Base-by-base conservation (phyloP, 768 basidiomycete genomes). In the Hericium rajendrae region DNA sequence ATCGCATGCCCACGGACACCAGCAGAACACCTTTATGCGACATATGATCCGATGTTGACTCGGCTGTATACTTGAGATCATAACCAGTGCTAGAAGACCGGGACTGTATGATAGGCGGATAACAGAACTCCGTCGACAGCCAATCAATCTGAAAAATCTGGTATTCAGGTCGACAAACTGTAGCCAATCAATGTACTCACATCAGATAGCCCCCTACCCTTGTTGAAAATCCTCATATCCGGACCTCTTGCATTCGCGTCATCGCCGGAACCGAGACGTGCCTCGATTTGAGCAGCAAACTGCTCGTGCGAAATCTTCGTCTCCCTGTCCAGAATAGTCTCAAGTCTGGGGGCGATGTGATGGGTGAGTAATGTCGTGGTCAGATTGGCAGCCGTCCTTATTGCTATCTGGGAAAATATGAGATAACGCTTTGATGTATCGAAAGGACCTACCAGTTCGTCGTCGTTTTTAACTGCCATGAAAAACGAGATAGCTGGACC, bases 71-170 rank as follows among this genome's bases (percentile, higher is more conserved):
- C 58, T 86, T 83, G 51, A 98, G 75, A 69, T 98, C 95, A 69
- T 95, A 98, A 6, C 91, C 89, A 10, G 80, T 76, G 59, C 78
- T 81, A 38, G 87, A 87, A 8, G 91, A 88, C 43, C 86, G 87
- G 6, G 94, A 97, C 63, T 97, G 95, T 67, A 98, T 91, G 69
- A 97, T 94, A 2, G 95, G 94, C 2, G 90, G 83, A 70, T 95
- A 97, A 63, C 90, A 89, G 72, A 94, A 95, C 70, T 99, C 97
- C 6, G 88, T 86, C 2, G 85, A 79, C n/a, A 76, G 74, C 82
- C 90, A 95, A 67, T 99, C 93, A 56, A 93, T 79, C 91, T 97
- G 64, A 13, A 57, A 53, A 57, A 16, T 16, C 16, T 11, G 49
- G 51, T 56, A 37, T 46, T 53, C 41, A 15, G 54, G 48, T 18